A percentile compares a stretch with the other conserved stretches of the same genome.
Conservation (phyloP, 768 basidiomycete species). For the Mycena chlorophos region DNA sequence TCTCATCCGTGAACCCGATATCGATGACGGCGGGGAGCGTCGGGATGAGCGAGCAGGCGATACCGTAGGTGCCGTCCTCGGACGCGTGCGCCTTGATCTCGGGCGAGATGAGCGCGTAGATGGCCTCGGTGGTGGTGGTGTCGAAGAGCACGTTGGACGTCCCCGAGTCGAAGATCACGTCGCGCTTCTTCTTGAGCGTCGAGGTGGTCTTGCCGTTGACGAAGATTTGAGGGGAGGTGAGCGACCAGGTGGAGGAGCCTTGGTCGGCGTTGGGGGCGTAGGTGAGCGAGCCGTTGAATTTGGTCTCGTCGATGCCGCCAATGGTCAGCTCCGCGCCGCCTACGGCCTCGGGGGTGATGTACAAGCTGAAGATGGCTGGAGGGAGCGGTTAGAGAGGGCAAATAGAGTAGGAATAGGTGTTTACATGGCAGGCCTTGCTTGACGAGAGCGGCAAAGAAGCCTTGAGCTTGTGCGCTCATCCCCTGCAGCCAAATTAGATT, state of each 20-base stretch:
- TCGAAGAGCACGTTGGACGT: constrained; percentile 56
- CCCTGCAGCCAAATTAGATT: constrained; percentile 35
- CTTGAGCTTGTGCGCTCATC: constrained; percentile 49
- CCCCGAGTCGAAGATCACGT: constrained; percentile 57
- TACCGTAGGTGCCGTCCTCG: constrained; percentile 59
- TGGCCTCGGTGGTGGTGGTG: constrained; percentile 51
- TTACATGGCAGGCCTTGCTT: constrained; percentile 51
- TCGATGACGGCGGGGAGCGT: constrained; percentile 52
- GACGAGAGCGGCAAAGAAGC: constrained; percentile 48
- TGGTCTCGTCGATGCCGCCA: constrained; percentile 53
- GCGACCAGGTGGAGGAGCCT: constrained; percentile 38
- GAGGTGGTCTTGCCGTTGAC: constrained; percentile 56
- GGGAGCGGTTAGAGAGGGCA: not conserved
- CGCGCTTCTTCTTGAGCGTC: constrained; percentile 38
- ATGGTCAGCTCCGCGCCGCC: constrained; percentile 55
- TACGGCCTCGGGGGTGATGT: constrained; percentile 44
- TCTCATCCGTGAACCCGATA: constrained; percentile 49
- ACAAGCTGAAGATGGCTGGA: constrained; percentile 52
- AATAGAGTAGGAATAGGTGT: constrained; percentile 11
- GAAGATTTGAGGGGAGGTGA: constrained; percentile 44
- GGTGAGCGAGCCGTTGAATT: constrained; percentile 43
- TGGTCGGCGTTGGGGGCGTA: constrained; percentile 32
- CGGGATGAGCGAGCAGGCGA: constrained; percentile 47
- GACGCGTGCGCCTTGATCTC: constrained; percentile 50
- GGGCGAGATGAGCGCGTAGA: constrained; percentile 57